Conservation (phyloP, 352 stramenopile species). For the Pythium vanterpoolii region DNA sequence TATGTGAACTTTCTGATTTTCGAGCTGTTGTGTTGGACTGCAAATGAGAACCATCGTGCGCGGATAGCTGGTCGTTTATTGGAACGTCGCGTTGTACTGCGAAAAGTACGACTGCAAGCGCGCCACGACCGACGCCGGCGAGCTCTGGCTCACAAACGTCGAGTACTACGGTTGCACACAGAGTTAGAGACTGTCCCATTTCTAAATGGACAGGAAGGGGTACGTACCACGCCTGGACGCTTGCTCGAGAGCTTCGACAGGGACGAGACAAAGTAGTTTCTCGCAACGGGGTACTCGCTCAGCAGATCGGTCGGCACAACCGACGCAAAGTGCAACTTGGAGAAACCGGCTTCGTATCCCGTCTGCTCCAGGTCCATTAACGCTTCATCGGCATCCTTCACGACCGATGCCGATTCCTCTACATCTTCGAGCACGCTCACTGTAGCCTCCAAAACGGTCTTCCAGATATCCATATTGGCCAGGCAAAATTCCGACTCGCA, state of each 20-base stretch:
- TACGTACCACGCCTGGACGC: slow-evolving; percentile 63
- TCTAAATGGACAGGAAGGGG: not conserved
- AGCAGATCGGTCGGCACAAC: slow-evolving; percentile 86
- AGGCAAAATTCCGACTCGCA: slow-evolving; percentile 69
- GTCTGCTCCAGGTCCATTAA: slow-evolving; percentile 77
- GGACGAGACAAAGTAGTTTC: slow-evolving; percentile 63
- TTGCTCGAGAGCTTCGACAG: slow-evolving; percentile 65
- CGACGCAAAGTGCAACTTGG: slow-evolving; percentile 91
- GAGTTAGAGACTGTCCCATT: not conserved
- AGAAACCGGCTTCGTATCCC: slow-evolving; percentile 93
- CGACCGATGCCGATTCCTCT: slow-evolving; percentile 43
- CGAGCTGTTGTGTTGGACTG: not conserved
- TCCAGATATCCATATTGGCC: slow-evolving; percentile 52
- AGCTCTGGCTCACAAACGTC: slow-evolving; percentile 39
- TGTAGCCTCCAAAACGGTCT: slow-evolving; percentile 37
- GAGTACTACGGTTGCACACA: slow-evolving; percentile 39
- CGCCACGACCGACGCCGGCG: slow-evolving; percentile 28
- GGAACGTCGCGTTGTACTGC: slow-evolving; percentile 64
- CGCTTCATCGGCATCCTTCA: slow-evolving; percentile 82
- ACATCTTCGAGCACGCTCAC: slow-evolving; percentile 66
- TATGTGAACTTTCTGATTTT: not conserved
- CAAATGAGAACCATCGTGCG: not conserved
- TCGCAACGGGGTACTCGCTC: slow-evolving; percentile 57
- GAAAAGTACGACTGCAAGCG: slow-evolving; percentile 58
- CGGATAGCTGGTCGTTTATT: slow-evolving; percentile 27